phyloP scores from a whole-genome alignment of 176 grass and related monocot species.

The Cocos nucifera region DNA sequence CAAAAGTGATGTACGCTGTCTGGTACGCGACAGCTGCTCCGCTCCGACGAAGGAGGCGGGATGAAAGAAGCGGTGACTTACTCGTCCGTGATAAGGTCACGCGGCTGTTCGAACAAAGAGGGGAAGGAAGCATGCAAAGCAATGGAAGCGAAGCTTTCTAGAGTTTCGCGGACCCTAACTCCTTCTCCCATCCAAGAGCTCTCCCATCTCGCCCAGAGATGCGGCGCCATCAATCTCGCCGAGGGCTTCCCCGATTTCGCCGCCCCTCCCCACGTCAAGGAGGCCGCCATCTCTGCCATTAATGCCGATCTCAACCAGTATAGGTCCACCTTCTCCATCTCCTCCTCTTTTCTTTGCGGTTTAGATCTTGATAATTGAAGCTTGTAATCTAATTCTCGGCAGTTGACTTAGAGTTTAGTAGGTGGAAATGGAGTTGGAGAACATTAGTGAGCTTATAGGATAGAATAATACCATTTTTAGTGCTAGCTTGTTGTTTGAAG shows the following conservation, averaged over 20 bases:
- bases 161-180: constrained; percentile 25
- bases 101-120: too few relatives aligned
- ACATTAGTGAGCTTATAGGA: too few relatives aligned
- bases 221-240: constrained; percentile 78
- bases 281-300: constrained; percentile 55
- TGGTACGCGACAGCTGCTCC: too few relatives aligned
- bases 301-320: constrained; percentile 75
- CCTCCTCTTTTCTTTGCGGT: not conserved
- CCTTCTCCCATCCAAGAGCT: constrained; percentile 73
- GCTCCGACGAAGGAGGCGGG: too few relatives aligned
- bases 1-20: too few relatives aligned
- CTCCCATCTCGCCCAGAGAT: constrained; percentile 68
- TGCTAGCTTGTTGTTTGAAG: too few relatives aligned
- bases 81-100: too few relatives aligned
- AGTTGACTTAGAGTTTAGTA: too few relatives aligned
- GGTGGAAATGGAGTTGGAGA: too few relatives aligned
- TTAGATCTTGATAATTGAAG: not conserved
- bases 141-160: constrained; percentile 67
- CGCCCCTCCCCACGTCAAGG: constrained; percentile 52
- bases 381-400: not conserved
- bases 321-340: constrained; percentile 23
- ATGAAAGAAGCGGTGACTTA: too few relatives aligned
- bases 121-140: too few relatives aligned
- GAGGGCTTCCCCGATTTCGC: constrained; percentile 95
- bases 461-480: too few relatives aligned